These are phyloP conservation scores for Spergularia bocconei DNA, from an alignment of 148 eudicot species.

Conservation along the genomic window DNA sequence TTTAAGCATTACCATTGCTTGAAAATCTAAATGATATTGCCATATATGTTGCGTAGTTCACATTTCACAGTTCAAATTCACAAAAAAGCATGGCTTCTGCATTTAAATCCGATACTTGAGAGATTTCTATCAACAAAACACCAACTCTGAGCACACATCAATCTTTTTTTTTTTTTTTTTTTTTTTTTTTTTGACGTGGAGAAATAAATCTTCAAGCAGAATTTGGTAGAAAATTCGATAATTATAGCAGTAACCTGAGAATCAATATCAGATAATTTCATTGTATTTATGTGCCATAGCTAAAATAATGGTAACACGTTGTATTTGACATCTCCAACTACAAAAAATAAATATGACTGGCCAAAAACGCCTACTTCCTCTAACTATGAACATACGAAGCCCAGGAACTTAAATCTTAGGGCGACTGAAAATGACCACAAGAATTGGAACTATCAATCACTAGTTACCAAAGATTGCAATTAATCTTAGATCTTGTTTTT, in stretches of 20 bases:
- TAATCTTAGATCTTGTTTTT: background rate
- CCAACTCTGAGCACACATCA: too few species aligned
- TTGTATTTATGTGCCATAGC: background rate
- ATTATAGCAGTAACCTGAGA: background rate
- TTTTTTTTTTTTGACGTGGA: too few species aligned
- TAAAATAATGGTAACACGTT: too few species aligned
- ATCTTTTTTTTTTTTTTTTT: too few species aligned
- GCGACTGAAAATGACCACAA: background rate
- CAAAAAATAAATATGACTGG: background rate
- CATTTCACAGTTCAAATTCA: too few species aligned
- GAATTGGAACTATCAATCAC: background rate
- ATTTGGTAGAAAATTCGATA: background rate
- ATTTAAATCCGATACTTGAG: too few species aligned
- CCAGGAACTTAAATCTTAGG: background rate
- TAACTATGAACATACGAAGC: constrained; percentile 10
- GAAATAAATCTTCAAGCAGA: background rate
- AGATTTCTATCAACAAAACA: background rate
- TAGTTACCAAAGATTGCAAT: background rate
- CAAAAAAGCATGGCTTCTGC: too few species aligned
- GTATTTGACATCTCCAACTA: background rate
- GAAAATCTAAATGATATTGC: too few species aligned
- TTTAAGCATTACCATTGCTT: too few species aligned
- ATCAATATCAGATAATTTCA: background rate
- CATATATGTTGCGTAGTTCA: too few species aligned
- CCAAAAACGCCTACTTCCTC: constrained; percentile 13